phyloP scores from a whole-genome alignment of 73 alveolate species.

The Tetrahymena elliotti region DNA sequence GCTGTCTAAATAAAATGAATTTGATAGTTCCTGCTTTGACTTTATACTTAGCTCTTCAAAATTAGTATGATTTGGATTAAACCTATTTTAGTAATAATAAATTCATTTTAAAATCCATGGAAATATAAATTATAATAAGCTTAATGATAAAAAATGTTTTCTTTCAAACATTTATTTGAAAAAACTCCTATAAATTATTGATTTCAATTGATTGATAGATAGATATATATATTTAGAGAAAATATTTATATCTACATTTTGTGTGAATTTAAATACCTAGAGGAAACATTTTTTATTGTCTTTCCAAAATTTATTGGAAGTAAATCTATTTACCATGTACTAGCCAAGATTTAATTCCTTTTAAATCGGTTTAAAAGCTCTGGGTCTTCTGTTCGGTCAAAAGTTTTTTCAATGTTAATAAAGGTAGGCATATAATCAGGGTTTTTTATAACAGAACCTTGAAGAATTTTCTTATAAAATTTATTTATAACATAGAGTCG shows the following conservation, averaged over 20 bases:
- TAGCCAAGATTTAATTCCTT: neutral
- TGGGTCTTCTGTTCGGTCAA: neutral
- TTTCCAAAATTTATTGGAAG: no score
- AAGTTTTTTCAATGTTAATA: neutral
- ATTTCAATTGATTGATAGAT: no score
- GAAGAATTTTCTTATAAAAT: neutral
- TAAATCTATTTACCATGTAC: neutral
- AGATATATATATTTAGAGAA: no score
- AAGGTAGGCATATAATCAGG: neutral
- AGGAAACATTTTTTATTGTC: no score
- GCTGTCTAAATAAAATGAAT: neutral
- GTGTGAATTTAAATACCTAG: no score
- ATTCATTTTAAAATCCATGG: no score
- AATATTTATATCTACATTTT: no score
- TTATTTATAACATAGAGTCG: neutral
- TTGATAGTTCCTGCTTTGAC: neutral
- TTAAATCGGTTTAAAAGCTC: neutral
- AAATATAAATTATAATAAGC: no score
- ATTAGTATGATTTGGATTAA: neutral
- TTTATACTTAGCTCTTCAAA: neutral
- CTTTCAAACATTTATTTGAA: no score
- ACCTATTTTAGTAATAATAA: neutral
- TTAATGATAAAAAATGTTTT: no score
- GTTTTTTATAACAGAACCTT: neutral
- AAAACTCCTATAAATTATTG: no score